Percentiles rank a stretch among this genome's conserved stretches.
These are phyloP conservation scores for Dactylis glomerata DNA, from an alignment of 176 grass and related monocot species.

Conservation along the genomic window DNA sequence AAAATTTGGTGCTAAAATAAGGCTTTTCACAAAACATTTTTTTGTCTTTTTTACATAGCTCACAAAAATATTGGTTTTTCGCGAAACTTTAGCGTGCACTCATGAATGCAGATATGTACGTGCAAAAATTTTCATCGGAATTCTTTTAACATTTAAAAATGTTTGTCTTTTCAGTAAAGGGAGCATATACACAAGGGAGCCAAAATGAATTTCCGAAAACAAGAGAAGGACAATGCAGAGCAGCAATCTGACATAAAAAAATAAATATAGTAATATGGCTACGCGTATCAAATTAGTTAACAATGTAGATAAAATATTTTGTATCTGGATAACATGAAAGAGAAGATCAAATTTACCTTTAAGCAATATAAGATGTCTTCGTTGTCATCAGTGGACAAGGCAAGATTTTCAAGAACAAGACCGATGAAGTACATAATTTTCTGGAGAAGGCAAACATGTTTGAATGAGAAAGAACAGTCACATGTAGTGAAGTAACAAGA, in stretches of 20 bases:
- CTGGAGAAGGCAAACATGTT: slow-evolving; percentile 35
- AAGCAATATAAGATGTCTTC: slow-evolving; percentile 91
- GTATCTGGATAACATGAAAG: slow-evolving; percentile 14
- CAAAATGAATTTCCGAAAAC: no score
- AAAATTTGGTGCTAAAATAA: no score
- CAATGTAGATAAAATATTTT: not conserved
- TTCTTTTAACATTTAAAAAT: no score
- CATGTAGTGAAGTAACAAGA: slow-evolving; percentile 19
- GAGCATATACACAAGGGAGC: no score
- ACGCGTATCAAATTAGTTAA: slow-evolving; percentile 12
- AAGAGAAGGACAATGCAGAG: not conserved
- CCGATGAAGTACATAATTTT: slow-evolving; percentile 98
- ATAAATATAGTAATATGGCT: not conserved
- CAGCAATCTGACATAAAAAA: slow-evolving; percentile 1
- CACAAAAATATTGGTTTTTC: no score
- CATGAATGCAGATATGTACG: no score
- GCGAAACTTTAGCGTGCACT: no score
- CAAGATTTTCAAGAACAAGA: slow-evolving; percentile 98
- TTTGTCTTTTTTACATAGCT: no score
- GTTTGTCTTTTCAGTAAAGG: no score
- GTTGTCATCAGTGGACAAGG: slow-evolving; percentile 82
- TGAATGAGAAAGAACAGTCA: slow-evolving; percentile 28
- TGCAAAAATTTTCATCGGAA: no score
- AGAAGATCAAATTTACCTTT: slow-evolving; percentile 55
- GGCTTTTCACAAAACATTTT: no score